These are phyloP conservation scores for Plasmodium inui DNA, from an alignment of 169 alveolate genomes.

Conservation along the genomic window DNA sequence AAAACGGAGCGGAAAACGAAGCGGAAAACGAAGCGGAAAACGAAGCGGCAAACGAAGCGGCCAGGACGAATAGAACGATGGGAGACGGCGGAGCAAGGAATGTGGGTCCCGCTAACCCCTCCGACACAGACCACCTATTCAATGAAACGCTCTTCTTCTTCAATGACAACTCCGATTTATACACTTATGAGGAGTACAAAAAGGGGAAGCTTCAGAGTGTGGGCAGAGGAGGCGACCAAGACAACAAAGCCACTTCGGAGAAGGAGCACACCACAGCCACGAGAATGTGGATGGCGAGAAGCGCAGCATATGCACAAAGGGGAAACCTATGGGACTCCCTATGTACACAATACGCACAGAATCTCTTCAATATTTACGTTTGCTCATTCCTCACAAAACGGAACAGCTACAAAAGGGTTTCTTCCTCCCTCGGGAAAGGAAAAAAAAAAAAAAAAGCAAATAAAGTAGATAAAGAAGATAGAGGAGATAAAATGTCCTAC, in stretches of 20 bases:
- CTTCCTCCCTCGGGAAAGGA: background rate
- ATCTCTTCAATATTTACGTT: conserved; percentile 55
- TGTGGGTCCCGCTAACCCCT: background rate
- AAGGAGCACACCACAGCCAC: background rate
- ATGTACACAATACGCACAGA: conserved; percentile 29
- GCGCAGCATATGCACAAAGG: background rate
- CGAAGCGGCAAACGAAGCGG: too few relatives aligned
- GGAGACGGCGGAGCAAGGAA: background rate
- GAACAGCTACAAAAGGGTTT: conserved; percentile 1
- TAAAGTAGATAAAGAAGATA: too few relatives aligned
- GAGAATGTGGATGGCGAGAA: background rate
- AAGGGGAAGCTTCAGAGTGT: conserved; percentile 10
- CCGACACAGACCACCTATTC: conserved; percentile 4
- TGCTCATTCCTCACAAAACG: conserved; percentile 44
- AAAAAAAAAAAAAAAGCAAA: conserved; percentile 13
- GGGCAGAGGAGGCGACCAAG: background rate
- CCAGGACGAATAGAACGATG: background rate
- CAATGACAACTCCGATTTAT: conserved; percentile 69
- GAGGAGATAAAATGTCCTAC: background rate
- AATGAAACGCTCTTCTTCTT: conserved; percentile 52
- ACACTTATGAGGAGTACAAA: conserved; percentile 56
- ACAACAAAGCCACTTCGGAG: background rate
- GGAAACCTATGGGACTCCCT: conserved; percentile 3
- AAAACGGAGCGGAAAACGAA: background rate
- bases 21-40: background rate